Evolutionary conservation across 306 rosid genomes (phyloP).

Genomic region (Vigna trinervia): DNA sequence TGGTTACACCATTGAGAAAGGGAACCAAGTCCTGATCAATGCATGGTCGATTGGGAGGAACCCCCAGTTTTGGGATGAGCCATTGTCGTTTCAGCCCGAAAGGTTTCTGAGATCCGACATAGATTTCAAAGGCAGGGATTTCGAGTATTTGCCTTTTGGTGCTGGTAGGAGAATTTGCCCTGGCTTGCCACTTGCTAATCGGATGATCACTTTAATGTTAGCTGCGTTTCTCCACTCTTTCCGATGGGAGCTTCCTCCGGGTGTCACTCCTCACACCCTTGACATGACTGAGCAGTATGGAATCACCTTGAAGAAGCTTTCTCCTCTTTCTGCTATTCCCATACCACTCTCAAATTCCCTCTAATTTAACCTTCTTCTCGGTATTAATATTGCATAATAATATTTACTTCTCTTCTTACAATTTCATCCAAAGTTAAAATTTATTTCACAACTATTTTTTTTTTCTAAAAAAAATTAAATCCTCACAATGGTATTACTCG

Average conservation of each 20-base stretch:
- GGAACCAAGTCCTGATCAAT: slow-evolving; percentile 56
- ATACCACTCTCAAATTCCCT: not conserved
- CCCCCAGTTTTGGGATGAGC: slow-evolving; percentile 53
- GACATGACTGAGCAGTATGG: slow-evolving; percentile 70
- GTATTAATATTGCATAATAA: too few relatives aligned
- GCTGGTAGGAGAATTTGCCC: slow-evolving; percentile 74
- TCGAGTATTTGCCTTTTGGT: slow-evolving; percentile 66
- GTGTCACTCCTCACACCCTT: slow-evolving; percentile 44
- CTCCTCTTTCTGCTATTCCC: slow-evolving; percentile 59
- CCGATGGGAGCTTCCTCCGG: slow-evolving; percentile 64
- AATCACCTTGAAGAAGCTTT: slow-evolving; percentile 62
- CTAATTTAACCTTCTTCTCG: too few relatives aligned
- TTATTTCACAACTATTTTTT: too few relatives aligned
- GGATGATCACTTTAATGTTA: slow-evolving; percentile 60
- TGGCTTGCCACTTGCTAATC: slow-evolving; percentile 59
- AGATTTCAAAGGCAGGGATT: slow-evolving; percentile 63
- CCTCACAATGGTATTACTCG: too few relatives aligned
- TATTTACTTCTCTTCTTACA: too few relatives aligned
- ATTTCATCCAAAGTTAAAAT: too few relatives aligned
- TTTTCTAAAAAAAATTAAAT: too few relatives aligned
- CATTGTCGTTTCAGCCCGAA: slow-evolving; percentile 53
- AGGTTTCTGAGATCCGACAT: slow-evolving; percentile 49
- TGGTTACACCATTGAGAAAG: slow-evolving; percentile 56
- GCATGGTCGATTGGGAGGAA: slow-evolving; percentile 70
- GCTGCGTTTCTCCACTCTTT: slow-evolving; percentile 59